Evolutionary conservation across 768 basidiomycete species (phyloP), one percentile per base, ranked within the genome.

Genomic region (Amanita exitialis): DNA sequence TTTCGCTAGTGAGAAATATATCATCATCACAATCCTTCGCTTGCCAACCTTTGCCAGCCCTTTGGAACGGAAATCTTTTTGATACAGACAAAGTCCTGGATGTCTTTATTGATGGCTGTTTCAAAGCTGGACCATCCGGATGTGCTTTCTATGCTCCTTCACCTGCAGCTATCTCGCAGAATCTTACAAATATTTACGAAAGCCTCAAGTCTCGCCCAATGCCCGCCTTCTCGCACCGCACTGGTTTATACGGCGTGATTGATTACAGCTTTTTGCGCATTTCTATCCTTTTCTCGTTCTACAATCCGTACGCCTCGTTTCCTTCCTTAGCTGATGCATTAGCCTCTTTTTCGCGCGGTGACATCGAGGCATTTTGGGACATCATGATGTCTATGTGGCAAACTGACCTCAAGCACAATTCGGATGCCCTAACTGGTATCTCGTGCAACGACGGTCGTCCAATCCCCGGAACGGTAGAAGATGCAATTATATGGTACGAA

Each of bases 81-180:
- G 69, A 74, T 46, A 66, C 70, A 1, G 64, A 69, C 16, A 68
- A 71, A 53, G 59, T 59, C 0, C 55, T 71, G 54, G 55, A 65
- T 15, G 48, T 49, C 4, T 74, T 76, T 55, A 69, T 66, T 49
- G 56, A 60, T 2, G 61, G 60, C 13, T 75, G 73, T 47, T 61
- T 62, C 34, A 58, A 62, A 0, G 72, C 69, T 2, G 74, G 72
- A 0, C 67, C 69, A 0, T 32, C 50, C 4, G 44, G 35, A 6
- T 75, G 73, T 53, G 44, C 67, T 3, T 72, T 75, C 59, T 71
- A 66, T 57, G 66, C 70, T 4, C 61, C 68, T 0, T 64, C 64
- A 1, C 56, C 73, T 1, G 57, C 57, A 0, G 60, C 62, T 2
- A 67, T 75, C 20, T 53, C 58, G 3, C 57, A 57, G 9, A 74